Conservation (phyloP, 257 asterid genomes). For the Ehretia macrophylla region DNA sequence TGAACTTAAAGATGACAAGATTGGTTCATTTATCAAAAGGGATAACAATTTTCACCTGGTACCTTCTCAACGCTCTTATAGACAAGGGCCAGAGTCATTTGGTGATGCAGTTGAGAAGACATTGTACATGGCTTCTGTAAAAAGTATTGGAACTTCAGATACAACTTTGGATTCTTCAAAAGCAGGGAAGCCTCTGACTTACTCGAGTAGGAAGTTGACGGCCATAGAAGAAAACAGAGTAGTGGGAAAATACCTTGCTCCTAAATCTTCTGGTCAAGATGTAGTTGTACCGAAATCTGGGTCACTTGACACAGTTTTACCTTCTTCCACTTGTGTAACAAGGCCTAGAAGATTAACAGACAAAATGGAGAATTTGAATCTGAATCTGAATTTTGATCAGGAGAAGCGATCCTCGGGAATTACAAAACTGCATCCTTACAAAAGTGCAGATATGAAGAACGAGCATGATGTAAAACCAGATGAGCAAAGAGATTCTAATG, state of each 20-base stretch:
- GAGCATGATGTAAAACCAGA: slow-evolving; percentile 12
- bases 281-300: slow-evolving; percentile 2
- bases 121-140: slow-evolving; percentile 35
- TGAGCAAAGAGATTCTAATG: slow-evolving; percentile 13
- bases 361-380: slow-evolving; percentile 16
- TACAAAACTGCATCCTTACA: slow-evolving; percentile 24
- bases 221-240: slow-evolving; percentile 16
- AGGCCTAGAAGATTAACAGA: slow-evolving; percentile 10
- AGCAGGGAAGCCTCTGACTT: slow-evolving; percentile 17
- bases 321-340: slow-evolving; percentile 11
- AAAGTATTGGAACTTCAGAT: neutral
- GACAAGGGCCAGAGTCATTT: slow-evolving; percentile 27
- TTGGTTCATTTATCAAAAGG: slow-evolving; percentile 48
- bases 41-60: slow-evolving; percentile 49
- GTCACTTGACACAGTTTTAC: slow-evolving; percentile 18
- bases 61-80: slow-evolving; percentile 34
- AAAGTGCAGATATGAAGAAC: too few relatives aligned
- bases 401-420: slow-evolving; percentile 13
- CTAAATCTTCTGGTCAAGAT: slow-evolving; percentile 14
- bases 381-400: slow-evolving; percentile 14
- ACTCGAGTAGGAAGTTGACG: slow-evolving; percentile 18
- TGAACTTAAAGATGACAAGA: slow-evolving; percentile 24
- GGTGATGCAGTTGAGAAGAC: slow-evolving; percentile 29
- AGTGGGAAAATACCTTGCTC: slow-evolving; percentile 11
- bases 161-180: slow-evolving; percentile 17